Evolutionary conservation across 169 alveolate species (phyloP), one percentile per base, ranked within the genome.

Genomic region (Plasmodium coatneyi): DNA sequence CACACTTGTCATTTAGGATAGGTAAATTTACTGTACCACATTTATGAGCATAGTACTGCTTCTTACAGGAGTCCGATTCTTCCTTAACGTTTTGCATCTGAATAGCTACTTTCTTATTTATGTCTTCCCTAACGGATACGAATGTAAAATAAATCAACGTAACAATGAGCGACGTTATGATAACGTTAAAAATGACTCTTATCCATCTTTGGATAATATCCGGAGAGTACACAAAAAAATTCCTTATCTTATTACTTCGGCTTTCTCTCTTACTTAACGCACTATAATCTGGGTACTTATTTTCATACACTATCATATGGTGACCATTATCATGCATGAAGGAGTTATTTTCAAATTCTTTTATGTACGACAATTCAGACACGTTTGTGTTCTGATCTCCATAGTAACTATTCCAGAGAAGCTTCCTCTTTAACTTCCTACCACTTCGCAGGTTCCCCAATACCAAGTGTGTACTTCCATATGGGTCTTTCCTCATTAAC

Each of bases 21-120:
- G 94, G 94, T 56, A 89, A 80, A 89, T 66, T 89, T 0, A 89
- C 94, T 19, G 84, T 89, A 34, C 94, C 94, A 89, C 94, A 89
- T 89, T 89, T 89, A 66, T 89, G 94, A 7, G 94, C 94, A 79
- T 78, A 43, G 43, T 89, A 89, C 19, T 89, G 94, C 71, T 89
- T 89, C 82, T 80, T 89, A 39, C 94, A 89, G 9, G 90, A 28
- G n/a, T 56, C 82, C 3, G 94, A 89, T 79, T 89, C 94, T 79
- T 89, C 94, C 46, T 89, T 89, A 19, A 89, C 90, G 36, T 89
- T 89, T 79, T 89, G 90, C 28, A 79, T 82, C 46, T 89, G 94
- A 79, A 89, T 89, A 1, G 94, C 94, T 56, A 89, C 82, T 49
- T 89, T 89, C 71, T 89, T 89, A 36, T 89, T 89, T 89, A 89